Evolutionary conservation across 106 monocot species (phyloP), one percentile per base, ranked within the genome.

Genomic region (Vanilla planifolia): DNA sequence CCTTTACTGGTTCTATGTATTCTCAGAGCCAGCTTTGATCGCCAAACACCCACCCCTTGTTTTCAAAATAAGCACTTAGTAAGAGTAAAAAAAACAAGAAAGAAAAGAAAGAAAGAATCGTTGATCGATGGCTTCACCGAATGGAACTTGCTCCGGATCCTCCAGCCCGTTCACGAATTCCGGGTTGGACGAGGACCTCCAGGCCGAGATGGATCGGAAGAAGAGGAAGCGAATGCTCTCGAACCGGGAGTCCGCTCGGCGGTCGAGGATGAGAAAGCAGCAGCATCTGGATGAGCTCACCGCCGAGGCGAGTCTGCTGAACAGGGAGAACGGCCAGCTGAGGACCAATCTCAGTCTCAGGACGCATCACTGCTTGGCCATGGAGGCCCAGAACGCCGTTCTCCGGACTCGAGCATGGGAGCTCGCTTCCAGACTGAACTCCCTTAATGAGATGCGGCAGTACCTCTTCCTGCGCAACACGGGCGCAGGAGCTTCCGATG

Each of bases 1-100:
- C 69, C 84, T 85, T 21, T 79, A 85, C 76, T 85, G 84, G 84
- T 79, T 85, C 76, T 85, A 85, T 65, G 84, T 85, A 8, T 85
- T 85, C 27, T 85, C 84, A 63, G 48, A 75, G 25, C 39, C 48
- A 27, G 21, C 37, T 64, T 19, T 24, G 23, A 33, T 55, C 47
- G 37, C 14, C 23, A 20, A 35, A 10, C 60, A 33, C 29, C 58
- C 24, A 5, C 32, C 32, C 42, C 28, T 53, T 20, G 33, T 8
- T 26, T 51, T 22, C n/a, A 62, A 46, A 25, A 41, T 44, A 46
- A 48, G 36, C 43, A 58, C 15, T 15, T 17, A 29, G 40, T 39
- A 41, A 20, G 33, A 51, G 16, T 21, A 8, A 27, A 63, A 40
- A 37, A 36, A 0, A 32, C 5, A 22, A 48, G n/a, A 21, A 48